Evolutionary conservation across 352 stramenopile genomes (phyloP), one percentile per base, ranked within the genome.

Genomic region (Phytophthora sojae): DNA sequence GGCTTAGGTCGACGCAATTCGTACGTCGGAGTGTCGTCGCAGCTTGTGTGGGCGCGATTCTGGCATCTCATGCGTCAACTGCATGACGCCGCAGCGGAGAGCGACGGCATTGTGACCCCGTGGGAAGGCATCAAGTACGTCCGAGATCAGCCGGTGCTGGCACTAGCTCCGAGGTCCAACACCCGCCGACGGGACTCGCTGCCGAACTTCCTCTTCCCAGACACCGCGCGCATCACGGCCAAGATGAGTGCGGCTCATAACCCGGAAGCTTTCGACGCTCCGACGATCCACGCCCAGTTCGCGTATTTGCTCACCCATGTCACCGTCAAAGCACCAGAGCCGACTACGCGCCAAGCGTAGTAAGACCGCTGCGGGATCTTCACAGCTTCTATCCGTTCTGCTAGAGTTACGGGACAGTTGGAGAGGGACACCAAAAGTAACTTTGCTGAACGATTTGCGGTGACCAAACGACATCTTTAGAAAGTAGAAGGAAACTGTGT

Each of bases 41-140:
- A 83, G 29, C 65, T 93, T 11, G 73, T 94, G 2, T 95, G 86
- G 88, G 87, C 81, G 12, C 76, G 88, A 3, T 95, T 92, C 19
- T 95, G 88, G 88, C 83, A 95, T 39, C 71, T 95, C 32, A 95
- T 93, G 86, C 82, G 82, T 2, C 88, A 95, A 69, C 51, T 93
- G 29, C 77, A 91, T 52, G 88, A 95, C 32, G 88, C 88, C 1
- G 78, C 77, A 25, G 76, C 80, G 3, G 82, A 94, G 57, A 91
- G 83, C 35, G 80, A 88, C 23, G 86, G 88, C 3, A 80, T 93
- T 42, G 51, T 89, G 19, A 89, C 80, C 15, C 75, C 82, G 6
- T 91, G 83, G 83, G 76, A 88, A 45, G 82, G 75, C 3, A 60
- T 66, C 25, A 57, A 67, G 15, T 82, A 82, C 56, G 52, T 25